Evolutionary conservation across 176 grass and related monocot genomes (phyloP), one percentile per base, ranked within the genome.

Genomic region (Oryza meyeriana): DNA sequence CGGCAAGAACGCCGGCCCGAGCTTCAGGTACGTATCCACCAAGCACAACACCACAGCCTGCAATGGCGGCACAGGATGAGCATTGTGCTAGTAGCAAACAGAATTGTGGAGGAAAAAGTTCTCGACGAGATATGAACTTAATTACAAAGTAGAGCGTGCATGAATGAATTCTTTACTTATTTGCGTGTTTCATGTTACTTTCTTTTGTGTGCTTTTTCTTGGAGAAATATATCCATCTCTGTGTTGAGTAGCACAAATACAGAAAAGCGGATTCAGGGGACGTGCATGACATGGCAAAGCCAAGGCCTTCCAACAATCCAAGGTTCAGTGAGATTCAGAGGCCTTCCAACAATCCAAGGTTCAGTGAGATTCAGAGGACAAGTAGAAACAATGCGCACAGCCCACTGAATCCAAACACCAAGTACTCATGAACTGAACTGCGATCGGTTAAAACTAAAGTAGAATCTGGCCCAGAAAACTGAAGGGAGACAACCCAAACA

Each of bases 21-120:
- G 94, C 84, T 91, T 91, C 29, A 91, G 83, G 48, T 97, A 97
- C n/a, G 90, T 84, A 62, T 90, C 87, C 83, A 92, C 94, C 86
- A 94, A 79, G 83, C 92, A 90, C 47, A 90, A 82, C 73, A 90
- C 86, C 4, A 85, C 85, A 66, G 75, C 91, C 87, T 89, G 91
- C 71, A 90, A 32, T 42, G 41, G 31, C 42, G 12, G 16, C 64
- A 40, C 11, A 65, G 59, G 25, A 25, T 30, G 38, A 14, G 16
- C 59, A 42, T 11, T 59, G 22, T 59, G 20, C 20, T n/a, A 45
- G 17, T 35, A 41, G 55, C 22, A 59, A 59, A 32, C 36, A 61
- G 5, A 11, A 22, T 26, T 14, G 25, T 47, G 48, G 14, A 35
- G 14, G 10, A 8, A 12, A 28, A 52, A 55, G 10, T 12, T 30